These are phyloP conservation scores for Neoascochyta sp. DNA, from an alignment of 2,329 filamentous ascomycete genomes.

Conservation along the genomic window DNA sequence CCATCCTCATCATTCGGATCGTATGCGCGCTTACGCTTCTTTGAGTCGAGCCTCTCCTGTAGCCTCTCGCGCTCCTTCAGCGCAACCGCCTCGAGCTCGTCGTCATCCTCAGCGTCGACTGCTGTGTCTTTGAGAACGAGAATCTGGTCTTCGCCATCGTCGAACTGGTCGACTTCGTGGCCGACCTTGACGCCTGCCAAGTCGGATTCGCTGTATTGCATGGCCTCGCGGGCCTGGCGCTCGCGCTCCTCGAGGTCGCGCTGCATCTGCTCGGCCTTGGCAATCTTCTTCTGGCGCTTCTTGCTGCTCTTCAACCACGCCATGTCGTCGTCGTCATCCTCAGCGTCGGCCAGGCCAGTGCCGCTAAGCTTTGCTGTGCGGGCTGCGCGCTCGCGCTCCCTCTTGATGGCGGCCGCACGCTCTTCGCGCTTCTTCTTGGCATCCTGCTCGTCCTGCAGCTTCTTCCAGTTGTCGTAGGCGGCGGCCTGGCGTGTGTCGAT, in stretches of 20 bases:
- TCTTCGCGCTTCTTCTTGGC: conserved; percentile 76
- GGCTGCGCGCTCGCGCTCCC: conserved; percentile 78
- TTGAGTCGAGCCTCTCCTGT: conserved; percentile 72
- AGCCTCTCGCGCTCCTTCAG: conserved; percentile 70
- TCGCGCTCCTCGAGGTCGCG: conserved; percentile 73
- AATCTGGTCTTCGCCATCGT: conserved; percentile 79
- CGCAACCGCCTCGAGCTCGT: conserved; percentile 78
- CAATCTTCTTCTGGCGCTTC: conserved; percentile 90
- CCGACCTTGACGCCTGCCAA: conserved; percentile 87
- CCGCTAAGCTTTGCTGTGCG: conserved; percentile 74
- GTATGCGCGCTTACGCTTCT: conserved; percentile 87
- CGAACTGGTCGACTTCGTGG: conserved; percentile 78
- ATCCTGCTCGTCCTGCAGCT: conserved; percentile 62
- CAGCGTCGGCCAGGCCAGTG: conserved; percentile 77
- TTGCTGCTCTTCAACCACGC: conserved; percentile 86
- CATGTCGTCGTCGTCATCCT: conserved; percentile 67
- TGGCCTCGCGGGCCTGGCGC: conserved; percentile 57
- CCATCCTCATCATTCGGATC: conserved; percentile 73
- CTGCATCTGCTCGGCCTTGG: conserved; percentile 64
- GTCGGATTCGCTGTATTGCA: conserved; percentile 78
- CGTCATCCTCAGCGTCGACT: conserved; percentile 77
- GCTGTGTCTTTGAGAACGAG: conserved; percentile 91
- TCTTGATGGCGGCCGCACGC: conserved; percentile 78
- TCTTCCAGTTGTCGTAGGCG: conserved; percentile 71
- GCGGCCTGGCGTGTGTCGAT: conserved; percentile 75